Evolutionary conservation across 306 rosid species (phyloP).

Genomic region (Corylus avellana): DNA sequence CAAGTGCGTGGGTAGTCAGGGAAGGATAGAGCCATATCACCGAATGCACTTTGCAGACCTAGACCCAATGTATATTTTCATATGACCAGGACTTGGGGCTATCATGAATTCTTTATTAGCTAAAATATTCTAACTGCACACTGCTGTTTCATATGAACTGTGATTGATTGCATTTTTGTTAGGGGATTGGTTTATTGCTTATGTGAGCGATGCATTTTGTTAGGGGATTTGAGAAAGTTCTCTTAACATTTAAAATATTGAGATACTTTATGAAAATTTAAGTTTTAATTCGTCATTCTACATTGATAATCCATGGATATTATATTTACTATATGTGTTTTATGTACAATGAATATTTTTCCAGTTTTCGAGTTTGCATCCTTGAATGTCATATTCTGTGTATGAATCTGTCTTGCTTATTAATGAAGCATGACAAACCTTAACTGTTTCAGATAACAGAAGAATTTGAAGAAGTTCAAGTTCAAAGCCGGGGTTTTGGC

Average conservation of each 20-base stretch:
- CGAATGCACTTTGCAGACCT: neutral
- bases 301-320: neutral
- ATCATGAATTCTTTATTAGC: too few species aligned
- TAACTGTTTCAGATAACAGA: conserved; percentile 67
- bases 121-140: neutral
- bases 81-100: neutral
- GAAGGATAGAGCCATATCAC: neutral
- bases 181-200: neutral
- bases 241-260: neutral
- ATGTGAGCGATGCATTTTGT: neutral
- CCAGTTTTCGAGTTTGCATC: neutral
- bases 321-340: neutral
- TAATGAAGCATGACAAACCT: conserved; percentile 23
- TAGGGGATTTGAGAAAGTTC: neutral
- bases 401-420: conserved; percentile 13
- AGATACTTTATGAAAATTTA: neutral
- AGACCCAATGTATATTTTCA: neutral
- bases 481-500: conserved; percentile 98
- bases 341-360: neutral
- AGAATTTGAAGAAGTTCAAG: conserved; percentile 92
- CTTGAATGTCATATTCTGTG: neutral
- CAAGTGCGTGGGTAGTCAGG: neutral
- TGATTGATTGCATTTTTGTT: neutral
- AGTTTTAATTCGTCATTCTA: neutral
- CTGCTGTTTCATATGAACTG: neutral